These are phyloP conservation scores for Penicillium bialowiezense DNA, from an alignment of 495 filamentous ascomycete species.

Conservation along the genomic window DNA sequence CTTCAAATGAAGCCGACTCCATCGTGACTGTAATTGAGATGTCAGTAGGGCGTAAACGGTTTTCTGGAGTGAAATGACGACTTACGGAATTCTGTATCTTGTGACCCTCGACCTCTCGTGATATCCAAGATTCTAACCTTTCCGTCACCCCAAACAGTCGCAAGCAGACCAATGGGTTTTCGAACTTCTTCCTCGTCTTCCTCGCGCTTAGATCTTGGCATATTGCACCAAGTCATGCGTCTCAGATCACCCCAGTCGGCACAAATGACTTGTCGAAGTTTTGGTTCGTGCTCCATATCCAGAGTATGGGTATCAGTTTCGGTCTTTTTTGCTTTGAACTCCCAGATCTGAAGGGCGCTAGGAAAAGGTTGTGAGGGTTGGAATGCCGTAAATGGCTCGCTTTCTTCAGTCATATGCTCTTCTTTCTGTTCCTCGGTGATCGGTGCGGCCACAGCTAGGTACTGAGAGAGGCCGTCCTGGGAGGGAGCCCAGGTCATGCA, in stretches of 20 bases:
- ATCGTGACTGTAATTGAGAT: conserved; percentile 39
- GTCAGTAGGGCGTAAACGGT: conserved; percentile 1
- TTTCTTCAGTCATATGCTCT: conserved; percentile 3
- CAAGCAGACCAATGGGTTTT: conserved; percentile 56
- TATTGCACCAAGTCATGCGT: conserved; percentile 62
- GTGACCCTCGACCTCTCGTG: conserved; percentile 28
- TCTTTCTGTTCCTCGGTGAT: conserved; percentile 36
- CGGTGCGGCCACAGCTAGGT: conserved; percentile 50
- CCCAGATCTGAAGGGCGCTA: conserved; percentile 58
- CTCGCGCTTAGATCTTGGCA: conserved; percentile 36
- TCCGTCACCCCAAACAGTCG: conserved; percentile 62
- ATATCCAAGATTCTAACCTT: conserved; percentile 58
- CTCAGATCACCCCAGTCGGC: conserved; percentile 61
- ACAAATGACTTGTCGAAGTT: conserved; percentile 52
- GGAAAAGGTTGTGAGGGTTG: conserved; percentile 43
- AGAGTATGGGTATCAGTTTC: conserved; percentile 29
- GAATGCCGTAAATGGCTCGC: conserved; percentile 41
- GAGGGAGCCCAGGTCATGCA: conserved; percentile 59
- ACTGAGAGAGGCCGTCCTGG: conserved; percentile 48
- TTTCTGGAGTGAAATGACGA: neutral
- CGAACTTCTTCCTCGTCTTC: conserved; percentile 30
- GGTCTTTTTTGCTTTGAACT: conserved; percentile 41
- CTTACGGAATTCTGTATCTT: conserved; percentile 39
- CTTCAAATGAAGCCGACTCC: conserved; percentile 51
- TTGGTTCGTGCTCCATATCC: conserved; percentile 37